A percentile compares a stretch with the other conserved stretches of the same genome.
Conservation (phyloP, 2,329 filamentous ascomycete genomes). For the Aspergillus oerlinghausenensis region DNA sequence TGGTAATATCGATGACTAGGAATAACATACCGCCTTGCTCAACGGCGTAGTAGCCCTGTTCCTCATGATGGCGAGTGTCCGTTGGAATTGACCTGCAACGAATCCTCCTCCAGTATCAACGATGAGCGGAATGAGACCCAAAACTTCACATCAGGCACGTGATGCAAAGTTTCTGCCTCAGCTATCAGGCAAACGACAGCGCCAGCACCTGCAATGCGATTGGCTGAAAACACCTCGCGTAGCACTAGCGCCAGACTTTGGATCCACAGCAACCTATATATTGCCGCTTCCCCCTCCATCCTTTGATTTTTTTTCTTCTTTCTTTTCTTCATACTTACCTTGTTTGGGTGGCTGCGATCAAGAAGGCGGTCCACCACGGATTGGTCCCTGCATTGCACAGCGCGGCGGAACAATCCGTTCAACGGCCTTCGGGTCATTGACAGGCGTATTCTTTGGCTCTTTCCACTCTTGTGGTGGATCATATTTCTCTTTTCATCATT, state of each 20-base stretch:
- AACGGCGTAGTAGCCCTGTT: slow-evolving; percentile 42
- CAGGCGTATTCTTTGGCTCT: slow-evolving; percentile 50
- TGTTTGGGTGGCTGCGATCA: slow-evolving; percentile 47
- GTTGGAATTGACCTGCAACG: slow-evolving; percentile 6
- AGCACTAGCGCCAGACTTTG: slow-evolving; percentile 17
- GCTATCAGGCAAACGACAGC: slow-evolving; percentile 5
- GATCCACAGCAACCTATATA: slow-evolving; percentile 27
- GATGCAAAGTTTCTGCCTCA: slow-evolving; percentile 10
- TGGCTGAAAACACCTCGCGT: slow-evolving; percentile 24
- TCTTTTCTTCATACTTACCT: slow-evolving; percentile 51
- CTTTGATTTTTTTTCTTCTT: slow-evolving; percentile 30
- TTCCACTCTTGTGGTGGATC: slow-evolving; percentile 22
- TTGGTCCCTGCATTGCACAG: slow-evolving; percentile 56
- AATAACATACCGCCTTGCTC: slow-evolving; percentile 34
- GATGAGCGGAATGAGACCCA: slow-evolving; percentile 31
- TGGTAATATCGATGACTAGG: not conserved
- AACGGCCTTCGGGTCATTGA: slow-evolving; percentile 48
- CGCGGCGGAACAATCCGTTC: slow-evolving; percentile 48
- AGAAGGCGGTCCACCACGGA: slow-evolving; percentile 42
- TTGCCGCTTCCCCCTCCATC: slow-evolving; percentile 5
- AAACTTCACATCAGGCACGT: slow-evolving; percentile 32
- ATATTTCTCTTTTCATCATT: slow-evolving; percentile 40
- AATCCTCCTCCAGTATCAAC: slow-evolving; percentile 5
- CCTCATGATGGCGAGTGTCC: slow-evolving; percentile 36
- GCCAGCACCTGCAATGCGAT: slow-evolving; percentile 3